These are phyloP conservation scores for Pogostemon cablin DNA, from an alignment of 257 asterid genomes.

Conservation along the genomic window DNA sequence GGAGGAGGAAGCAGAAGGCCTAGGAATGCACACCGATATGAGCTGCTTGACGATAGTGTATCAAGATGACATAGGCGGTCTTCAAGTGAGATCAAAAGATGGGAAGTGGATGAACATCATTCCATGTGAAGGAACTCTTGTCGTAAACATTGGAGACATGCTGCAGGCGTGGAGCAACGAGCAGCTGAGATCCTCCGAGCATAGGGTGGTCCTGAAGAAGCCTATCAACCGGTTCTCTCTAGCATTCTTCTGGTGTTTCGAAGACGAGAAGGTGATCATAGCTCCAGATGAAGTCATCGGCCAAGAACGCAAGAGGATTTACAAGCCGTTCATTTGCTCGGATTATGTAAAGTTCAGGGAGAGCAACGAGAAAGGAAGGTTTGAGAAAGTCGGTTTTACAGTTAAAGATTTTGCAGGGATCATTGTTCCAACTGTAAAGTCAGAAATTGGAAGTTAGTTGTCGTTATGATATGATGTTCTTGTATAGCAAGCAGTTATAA, in stretches of 20 bases:
- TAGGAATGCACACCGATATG: constrained; percentile 84
- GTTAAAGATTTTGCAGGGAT: constrained; percentile 69
- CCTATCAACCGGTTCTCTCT: constrained; percentile 54
- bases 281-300: constrained; percentile 72
- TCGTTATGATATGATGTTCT: constrained; percentile 4
- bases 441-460: constrained; percentile 22
- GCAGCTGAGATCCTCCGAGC: constrained; percentile 66
- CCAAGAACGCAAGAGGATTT: constrained; percentile 39
- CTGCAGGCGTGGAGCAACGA: constrained; percentile 83
- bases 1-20: constrained; percentile 58
- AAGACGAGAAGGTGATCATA: constrained; percentile 57
- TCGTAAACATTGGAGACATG: constrained; percentile 75
- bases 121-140: constrained; percentile 63
- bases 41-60: constrained; percentile 69
- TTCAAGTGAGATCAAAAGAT: constrained; percentile 59
- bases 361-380: constrained; percentile 64
- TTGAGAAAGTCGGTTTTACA: constrained; percentile 74
- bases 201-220: constrained; percentile 58
- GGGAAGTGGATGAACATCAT: constrained; percentile 64
- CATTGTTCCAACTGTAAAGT: constrained; percentile 18
- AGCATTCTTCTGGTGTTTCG: constrained; percentile 81
- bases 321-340: constrained; percentile 54
- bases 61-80: constrained; percentile 74
- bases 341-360: constrained; percentile 65
- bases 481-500: neutral